A percentile compares a stretch with the other conserved stretches of the same genome.
These are phyloP conservation scores for Paulinella micropora DNA, from an alignment of 78 protist species.

Conservation along the genomic window DNA sequence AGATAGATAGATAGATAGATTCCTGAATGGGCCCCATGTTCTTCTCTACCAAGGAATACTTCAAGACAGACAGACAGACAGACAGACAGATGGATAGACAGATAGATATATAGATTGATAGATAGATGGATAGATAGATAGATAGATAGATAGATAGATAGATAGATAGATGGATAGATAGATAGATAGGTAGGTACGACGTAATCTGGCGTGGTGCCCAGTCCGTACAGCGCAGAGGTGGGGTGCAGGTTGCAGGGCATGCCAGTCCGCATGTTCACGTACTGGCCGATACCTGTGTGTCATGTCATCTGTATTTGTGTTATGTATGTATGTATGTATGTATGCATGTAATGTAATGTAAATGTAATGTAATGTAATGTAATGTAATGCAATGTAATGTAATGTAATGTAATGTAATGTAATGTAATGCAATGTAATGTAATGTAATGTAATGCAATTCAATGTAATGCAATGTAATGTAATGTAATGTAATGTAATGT, in stretches of 20 bases:
- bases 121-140: background rate
- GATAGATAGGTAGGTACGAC: background rate
- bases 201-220: slow-evolving; percentile 37
- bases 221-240: slow-evolving; percentile 67
- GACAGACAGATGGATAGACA: background rate
- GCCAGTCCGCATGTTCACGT: slow-evolving; percentile 82
- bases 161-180: background rate
- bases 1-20: background rate
- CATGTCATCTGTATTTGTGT: background rate
- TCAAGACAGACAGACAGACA: background rate
- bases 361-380: background rate
- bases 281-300: slow-evolving; percentile 69
- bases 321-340: background rate
- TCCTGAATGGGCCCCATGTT: no score
- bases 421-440: no score
- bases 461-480: no score
- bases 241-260: slow-evolving; percentile 91
- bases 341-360: background rate
- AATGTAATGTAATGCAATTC: no score
- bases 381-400: no score
- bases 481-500: no score
- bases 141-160: background rate
- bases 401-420: no score
- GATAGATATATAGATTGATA: background rate
- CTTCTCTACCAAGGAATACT: no score